These are phyloP conservation scores for Monoraphidium neglectum DNA, from an alignment of 139 green algal species.

Conservation along the genomic window DNA sequence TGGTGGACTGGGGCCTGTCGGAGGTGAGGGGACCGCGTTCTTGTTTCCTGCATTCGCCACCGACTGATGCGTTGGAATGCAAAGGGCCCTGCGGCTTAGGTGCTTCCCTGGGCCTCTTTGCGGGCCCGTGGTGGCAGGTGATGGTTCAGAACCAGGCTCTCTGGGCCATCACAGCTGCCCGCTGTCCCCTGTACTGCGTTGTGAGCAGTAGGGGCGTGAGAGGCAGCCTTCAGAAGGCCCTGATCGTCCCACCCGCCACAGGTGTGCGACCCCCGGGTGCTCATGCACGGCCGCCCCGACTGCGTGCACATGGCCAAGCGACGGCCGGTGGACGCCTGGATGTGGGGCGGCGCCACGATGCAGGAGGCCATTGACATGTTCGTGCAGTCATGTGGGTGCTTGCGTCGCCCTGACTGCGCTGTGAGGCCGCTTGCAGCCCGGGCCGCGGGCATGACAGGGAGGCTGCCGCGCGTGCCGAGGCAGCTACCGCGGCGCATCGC, in stretches of 20 bases:
- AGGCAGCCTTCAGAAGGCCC: too few relatives aligned
- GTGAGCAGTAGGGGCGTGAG: too few relatives aligned
- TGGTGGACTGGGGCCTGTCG: conserved; percentile 49
- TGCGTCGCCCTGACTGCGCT: not conserved
- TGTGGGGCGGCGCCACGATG: conserved; percentile 37
- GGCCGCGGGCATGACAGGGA: not conserved
- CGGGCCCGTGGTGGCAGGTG: too few relatives aligned
- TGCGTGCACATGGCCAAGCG: not conserved
- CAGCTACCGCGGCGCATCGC: not conserved
- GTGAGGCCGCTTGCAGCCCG: not conserved
- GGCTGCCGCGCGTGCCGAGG: too few relatives aligned
- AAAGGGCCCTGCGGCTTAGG: too few relatives aligned
- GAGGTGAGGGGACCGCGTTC: conserved; percentile 39
- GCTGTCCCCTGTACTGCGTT: too few relatives aligned
- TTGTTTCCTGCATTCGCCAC: too few relatives aligned
- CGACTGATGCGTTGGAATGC: too few relatives aligned
- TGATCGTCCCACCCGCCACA: conserved; percentile 6
- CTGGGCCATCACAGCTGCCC: too few relatives aligned
- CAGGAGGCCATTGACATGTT: conserved; percentile 15
- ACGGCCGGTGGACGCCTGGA: conserved; percentile 34
- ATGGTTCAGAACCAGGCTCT: too few relatives aligned
- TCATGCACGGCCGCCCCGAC: conserved; percentile 36
- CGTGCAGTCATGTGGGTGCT: not conserved
- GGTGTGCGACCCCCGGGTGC: conserved; percentile 48
- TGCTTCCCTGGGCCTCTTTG: too few relatives aligned